Evolutionary conservation across 441 rosid genomes (phyloP).

Genomic region (Pelargonium australe): DNA sequence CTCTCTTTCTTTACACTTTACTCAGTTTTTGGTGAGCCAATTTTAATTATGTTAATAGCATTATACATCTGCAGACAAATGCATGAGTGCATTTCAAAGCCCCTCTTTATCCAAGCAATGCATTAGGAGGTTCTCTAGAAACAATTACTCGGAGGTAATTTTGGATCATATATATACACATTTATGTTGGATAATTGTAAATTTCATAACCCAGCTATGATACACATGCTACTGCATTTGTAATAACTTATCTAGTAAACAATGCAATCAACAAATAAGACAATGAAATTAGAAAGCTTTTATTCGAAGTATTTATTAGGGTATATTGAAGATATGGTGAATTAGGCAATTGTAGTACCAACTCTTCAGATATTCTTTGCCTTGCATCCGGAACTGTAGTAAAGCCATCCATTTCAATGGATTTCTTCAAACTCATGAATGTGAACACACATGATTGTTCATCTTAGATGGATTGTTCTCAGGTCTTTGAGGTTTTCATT

Average conservation of each 20-base stretch:
- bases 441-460: no score
- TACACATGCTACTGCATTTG: slow-evolving; percentile 85
- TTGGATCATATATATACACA: slow-evolving; percentile 19
- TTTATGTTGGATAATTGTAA: slow-evolving; percentile 10
- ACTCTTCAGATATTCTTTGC: no score
- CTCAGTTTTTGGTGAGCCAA: background rate
- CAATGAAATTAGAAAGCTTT: slow-evolving; percentile 67
- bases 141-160: slow-evolving; percentile 76
- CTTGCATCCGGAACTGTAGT: no score
- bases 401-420: no score
- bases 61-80: slow-evolving; percentile 81
- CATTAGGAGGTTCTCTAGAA: slow-evolving; percentile 88
- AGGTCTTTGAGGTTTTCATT: no score
- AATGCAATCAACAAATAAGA: slow-evolving; percentile 57
- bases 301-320: slow-evolving; percentile 24
- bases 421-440: no score
- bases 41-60: slow-evolving; percentile 31
- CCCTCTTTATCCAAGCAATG: slow-evolving; percentile 90
- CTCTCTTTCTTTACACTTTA: background rate
- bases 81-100: slow-evolving; percentile 95
- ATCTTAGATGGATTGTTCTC: no score
- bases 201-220: slow-evolving; percentile 6
- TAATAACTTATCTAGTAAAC: slow-evolving; percentile 89
- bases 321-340: no score
- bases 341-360: no score